phyloP scores from a whole-genome alignment of 1,284 basidiomycete species.

The Cryptococcus deneoformans region DNA sequence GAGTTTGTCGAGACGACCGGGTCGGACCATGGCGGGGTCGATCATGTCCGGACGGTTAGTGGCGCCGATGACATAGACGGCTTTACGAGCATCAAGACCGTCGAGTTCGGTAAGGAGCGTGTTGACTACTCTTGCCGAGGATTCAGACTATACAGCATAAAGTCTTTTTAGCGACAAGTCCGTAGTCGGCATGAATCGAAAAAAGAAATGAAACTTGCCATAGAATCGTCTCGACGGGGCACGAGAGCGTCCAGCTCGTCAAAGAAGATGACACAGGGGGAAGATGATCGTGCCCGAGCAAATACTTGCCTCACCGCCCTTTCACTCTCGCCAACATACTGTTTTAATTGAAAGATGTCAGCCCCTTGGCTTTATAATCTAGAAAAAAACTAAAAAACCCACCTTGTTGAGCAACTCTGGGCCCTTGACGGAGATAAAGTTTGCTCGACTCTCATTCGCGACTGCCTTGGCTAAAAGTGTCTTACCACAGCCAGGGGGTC shows the following conservation, averaged over 20 bases:
- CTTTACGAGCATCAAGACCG: conserved; percentile 83
- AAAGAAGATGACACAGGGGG: conserved; percentile 99
- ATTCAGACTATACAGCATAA: conserved; percentile 67
- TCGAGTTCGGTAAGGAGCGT: conserved; percentile 95
- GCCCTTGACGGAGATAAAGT: conserved; percentile 97
- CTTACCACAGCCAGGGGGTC: conserved; percentile 96
- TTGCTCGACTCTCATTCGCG: conserved; percentile 89
- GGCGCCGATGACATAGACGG: conserved; percentile 93
- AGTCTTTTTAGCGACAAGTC: background rate
- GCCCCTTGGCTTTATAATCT: background rate
- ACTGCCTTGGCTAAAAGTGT: conserved; percentile 95
- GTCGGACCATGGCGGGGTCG: conserved; percentile 97
- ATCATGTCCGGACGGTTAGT: conserved; percentile 99
- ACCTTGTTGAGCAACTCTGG: conserved; percentile 96
- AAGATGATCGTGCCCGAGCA: conserved; percentile 95
- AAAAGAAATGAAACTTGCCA: conserved; percentile 53
- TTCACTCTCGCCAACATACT: conserved; percentile 99
- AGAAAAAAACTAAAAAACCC: conserved; percentile 17
- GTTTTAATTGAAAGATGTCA: conserved; percentile 4
- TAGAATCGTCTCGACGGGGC: conserved; percentile 83
- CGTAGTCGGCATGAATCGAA: no score
- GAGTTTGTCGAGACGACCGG: conserved; percentile 92
- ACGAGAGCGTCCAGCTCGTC: conserved; percentile 97
- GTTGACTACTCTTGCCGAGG: conserved; percentile 95
- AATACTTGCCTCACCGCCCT: conserved; percentile 93